Evolutionary conservation across 2,329 filamentous ascomycete genomes (phyloP), one percentile per base, ranked within the genome.

Genomic region (Nemania abortiva): DNA sequence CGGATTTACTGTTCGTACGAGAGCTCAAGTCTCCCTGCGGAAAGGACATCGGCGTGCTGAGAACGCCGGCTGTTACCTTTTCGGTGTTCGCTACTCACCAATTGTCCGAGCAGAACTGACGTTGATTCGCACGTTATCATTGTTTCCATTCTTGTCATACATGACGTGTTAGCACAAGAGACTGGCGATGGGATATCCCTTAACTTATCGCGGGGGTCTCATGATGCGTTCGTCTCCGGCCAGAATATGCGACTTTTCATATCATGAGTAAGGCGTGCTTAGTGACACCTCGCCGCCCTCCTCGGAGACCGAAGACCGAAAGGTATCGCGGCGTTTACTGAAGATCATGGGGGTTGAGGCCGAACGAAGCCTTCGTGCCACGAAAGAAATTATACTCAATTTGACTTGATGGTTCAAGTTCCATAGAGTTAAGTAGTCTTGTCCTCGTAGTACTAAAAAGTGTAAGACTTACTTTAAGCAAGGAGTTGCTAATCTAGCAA

Each of bases 81-180:
- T 69, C 66, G 66, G 66, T 63, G 63, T 69, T 69, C 66, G 66
- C 66, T 49, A 45, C 66, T 29, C 45, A 3, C 50, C 13, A 57
- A 61, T 63, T 66, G 57, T 69, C 66, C 66, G 66, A 69, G 53
- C n/a, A 18, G 18, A 34, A 45, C 24, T 52, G 37, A 42, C 24
- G 31, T 34, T 29, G 13, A 34, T 20, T 31, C 4, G 37, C 49
- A 49, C 15, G 11, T 3, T 39, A 4, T 49, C 7, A 22, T 34
- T 20, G 50, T 13, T 22, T 45, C 13, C 18, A 1, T 34, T 20
- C n/a, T 7, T 3, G 3, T 24, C 9, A 20, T 29, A 42, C 7
- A 29, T 27, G 10, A 2, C 20, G 9, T 47, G n/a, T n/a, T 13
- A 47, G 42, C 3, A 20, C 5, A n/a, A n/a, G 42, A 47, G 4